phyloP scores from a whole-genome alignment of 73 alveolate genomes.

The Blepharisma stoltei region DNA sequence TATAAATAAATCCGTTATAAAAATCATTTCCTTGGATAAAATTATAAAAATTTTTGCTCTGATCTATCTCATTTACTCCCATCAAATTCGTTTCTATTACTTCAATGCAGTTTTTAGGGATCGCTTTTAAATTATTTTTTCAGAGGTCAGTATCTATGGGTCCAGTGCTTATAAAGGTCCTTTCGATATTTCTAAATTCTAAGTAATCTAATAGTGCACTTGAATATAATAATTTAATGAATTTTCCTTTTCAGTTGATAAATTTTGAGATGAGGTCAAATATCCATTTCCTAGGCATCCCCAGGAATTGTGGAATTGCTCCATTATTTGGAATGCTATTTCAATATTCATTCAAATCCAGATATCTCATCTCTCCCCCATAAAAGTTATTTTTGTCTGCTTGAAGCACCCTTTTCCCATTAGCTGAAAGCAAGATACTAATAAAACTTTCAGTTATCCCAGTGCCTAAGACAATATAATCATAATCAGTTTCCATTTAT shows the following conservation, averaged over 20 bases:
- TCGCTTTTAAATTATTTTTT: background rate
- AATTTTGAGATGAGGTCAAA: background rate
- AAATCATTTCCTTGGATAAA: too few relatives aligned
- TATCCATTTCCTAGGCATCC: background rate
- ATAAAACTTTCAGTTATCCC: background rate
- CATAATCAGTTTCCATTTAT: background rate
- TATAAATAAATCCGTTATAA: too few relatives aligned
- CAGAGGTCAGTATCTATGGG: background rate
- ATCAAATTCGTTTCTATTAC: background rate
- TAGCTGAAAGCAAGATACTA: background rate
- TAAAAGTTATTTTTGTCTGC: background rate
- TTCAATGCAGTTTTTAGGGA: background rate
- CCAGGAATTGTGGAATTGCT: background rate
- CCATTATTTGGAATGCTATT: background rate
- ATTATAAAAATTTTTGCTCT: too few relatives aligned
- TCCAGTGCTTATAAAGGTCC: background rate
- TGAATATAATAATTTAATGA: background rate
- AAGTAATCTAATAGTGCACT: background rate
- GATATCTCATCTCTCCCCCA: background rate
- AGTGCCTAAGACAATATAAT: background rate
- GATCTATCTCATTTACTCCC: too few relatives aligned
- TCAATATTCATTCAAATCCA: background rate
- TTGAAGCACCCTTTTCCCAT: background rate
- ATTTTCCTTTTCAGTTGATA: background rate
- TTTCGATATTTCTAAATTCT: background rate